Percentiles rank a stretch among this genome's conserved stretches.
Conservation (phyloP, 2,329 filamentous ascomycete genomes). For the Pseudocercospora fijiensis region DNA sequence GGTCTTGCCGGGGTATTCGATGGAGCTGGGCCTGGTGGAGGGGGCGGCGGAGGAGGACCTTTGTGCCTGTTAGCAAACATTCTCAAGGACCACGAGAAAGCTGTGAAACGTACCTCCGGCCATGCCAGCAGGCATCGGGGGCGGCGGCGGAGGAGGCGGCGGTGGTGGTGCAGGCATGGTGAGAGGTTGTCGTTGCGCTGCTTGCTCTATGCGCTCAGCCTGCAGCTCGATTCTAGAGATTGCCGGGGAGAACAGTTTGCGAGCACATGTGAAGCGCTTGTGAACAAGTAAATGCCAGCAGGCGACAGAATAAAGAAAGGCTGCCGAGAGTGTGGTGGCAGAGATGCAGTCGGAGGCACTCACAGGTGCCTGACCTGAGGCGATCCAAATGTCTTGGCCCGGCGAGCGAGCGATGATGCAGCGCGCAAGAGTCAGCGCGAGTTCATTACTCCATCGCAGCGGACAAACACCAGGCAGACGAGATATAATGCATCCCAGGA, state of each 20-base stretch:
- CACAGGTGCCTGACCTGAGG: not conserved
- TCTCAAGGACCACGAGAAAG: not conserved
- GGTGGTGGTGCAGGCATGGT: constrained; percentile 53
- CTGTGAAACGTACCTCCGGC: constrained; percentile 51
- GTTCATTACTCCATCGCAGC: not conserved
- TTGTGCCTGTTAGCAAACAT: constrained; percentile 11
- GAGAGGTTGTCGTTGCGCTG: not conserved
- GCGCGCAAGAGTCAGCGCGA: not conserved
- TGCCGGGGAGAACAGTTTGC: not conserved
- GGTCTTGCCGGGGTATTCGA: constrained; percentile 57
- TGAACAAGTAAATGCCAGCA: not conserved
- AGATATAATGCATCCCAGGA: not conserved
- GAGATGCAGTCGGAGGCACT: not conserved
- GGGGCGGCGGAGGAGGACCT: constrained; percentile 39
- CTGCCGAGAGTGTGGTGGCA: not conserved
- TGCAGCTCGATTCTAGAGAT: not conserved
- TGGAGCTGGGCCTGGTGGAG: constrained; percentile 58
- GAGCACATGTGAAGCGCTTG: constrained; percentile 1
- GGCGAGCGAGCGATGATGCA: constrained; percentile 1
- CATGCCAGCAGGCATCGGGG: constrained; percentile 57
- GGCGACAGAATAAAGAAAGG: not conserved
- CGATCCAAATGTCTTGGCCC: not conserved
- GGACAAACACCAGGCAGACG: not conserved
- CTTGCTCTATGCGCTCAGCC: constrained; percentile 4
- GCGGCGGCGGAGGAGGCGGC: constrained; percentile 66